Conservation (phyloP, 805 yeast genomes). For the Myxozyma sirexii region DNA sequence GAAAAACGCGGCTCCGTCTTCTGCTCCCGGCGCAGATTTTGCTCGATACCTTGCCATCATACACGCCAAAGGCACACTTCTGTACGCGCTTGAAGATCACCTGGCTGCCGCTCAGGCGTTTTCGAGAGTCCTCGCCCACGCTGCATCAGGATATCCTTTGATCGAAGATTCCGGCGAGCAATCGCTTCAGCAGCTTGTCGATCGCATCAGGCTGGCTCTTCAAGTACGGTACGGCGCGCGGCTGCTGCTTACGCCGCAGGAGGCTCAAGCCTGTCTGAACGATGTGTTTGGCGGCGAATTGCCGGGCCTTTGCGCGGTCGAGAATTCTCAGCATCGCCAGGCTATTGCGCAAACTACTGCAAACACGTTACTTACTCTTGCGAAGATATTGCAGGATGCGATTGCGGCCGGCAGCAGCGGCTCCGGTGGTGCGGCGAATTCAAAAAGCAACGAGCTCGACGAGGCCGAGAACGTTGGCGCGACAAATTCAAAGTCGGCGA, state of each 20-base stretch:
- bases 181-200: slow-evolving; percentile 18
- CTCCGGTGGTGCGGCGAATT: neutral
- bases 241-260: slow-evolving; percentile 24
- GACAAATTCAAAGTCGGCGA: neutral
- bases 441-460: neutral
- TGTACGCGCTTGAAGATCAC: slow-evolving; percentile 38
- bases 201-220: slow-evolving; percentile 19
- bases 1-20: slow-evolving; percentile 13
- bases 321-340: slow-evolving; percentile 21
- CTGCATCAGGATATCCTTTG: slow-evolving; percentile 6
- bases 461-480: slow-evolving; percentile 1
- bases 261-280: slow-evolving; percentile 26
- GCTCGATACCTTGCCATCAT: slow-evolving; percentile 29
- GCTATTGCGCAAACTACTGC: slow-evolving; percentile 31
- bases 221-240: slow-evolving; percentile 9
- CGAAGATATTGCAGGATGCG: slow-evolving; percentile 43
- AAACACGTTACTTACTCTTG: slow-evolving; percentile 42
- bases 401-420: slow-evolving; percentile 37
- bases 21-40: slow-evolving; percentile 25
- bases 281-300: slow-evolving; percentile 34
- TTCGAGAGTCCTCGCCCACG: slow-evolving; percentile 30
- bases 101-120: slow-evolving; percentile 36
- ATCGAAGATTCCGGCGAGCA: neutral
- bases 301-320: slow-evolving; percentile 16
- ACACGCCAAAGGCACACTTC: slow-evolving; percentile 32